Conservation (phyloP, 1,284 basidiomycete genomes). For the Thecaphora frezii region DNA sequence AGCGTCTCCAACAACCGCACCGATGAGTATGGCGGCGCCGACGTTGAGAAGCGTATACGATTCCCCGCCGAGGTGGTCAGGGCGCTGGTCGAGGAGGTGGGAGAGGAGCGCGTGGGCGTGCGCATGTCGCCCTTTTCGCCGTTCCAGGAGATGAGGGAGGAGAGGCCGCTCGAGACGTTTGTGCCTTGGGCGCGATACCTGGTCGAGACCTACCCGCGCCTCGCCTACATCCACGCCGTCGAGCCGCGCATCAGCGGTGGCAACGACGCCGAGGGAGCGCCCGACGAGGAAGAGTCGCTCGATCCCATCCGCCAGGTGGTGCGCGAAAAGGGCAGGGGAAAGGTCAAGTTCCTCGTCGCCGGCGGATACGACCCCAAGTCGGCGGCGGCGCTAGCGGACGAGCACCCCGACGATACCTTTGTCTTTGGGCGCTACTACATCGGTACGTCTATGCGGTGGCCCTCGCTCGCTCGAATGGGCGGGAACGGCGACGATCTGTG, state of each 20-base stretch:
- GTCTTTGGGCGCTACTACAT: constrained; percentile 1
- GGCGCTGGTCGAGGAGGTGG: constrained; percentile 66
- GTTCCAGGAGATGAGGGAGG: constrained; percentile 1
- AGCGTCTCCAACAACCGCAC: constrained; percentile 71
- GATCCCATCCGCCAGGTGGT: not conserved
- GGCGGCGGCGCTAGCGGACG: not conserved
- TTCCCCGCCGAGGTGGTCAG: constrained; percentile 70
- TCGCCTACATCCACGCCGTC: constrained; percentile 4
- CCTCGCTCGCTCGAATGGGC: no score
- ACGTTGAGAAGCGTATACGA: constrained; percentile 50
- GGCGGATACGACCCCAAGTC: not conserved
- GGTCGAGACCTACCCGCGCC: not conserved
- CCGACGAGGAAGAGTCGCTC: not conserved
- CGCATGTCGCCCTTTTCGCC: constrained; percentile 1
- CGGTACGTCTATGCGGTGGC: not conserved
- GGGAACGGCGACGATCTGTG: no score
- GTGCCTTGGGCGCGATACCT: not conserved
- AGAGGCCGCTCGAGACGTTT: not conserved
- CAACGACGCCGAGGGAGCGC: not conserved
- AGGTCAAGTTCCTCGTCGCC: not conserved
- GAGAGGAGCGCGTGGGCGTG: not conserved
- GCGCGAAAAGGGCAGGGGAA: not conserved
- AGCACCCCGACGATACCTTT: not conserved
- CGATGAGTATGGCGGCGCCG: constrained; percentile 67
- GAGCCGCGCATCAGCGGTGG: not conserved